Evolutionary conservation across 225 moss, liverwort and hornwort species (phyloP).

Genomic region (Neckera pumila): DNA sequence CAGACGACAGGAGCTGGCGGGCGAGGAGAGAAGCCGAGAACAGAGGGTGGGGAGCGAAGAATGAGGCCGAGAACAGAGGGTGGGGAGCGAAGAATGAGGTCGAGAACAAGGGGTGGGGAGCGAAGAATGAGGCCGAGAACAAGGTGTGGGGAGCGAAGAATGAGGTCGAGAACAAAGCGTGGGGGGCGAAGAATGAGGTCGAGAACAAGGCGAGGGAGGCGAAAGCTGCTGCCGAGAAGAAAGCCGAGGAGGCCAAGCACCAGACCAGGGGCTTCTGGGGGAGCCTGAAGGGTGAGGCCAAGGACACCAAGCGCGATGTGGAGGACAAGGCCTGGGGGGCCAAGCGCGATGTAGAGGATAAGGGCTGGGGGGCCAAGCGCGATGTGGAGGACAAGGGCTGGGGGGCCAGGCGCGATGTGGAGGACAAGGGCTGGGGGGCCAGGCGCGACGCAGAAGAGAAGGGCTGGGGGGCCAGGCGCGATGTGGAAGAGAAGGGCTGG

Average conservation of each 20-base stretch:
- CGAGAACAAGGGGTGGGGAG: not conserved
- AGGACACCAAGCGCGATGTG: not conserved
- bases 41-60: constrained; percentile 10
- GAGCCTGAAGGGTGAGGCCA: not conserved
- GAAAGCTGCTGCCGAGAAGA: constrained; percentile 1
- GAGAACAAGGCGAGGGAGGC: constrained; percentile 15
- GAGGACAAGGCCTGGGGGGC: constrained; percentile 2
- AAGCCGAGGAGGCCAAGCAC: constrained; percentile 8
- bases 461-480: not conserved
- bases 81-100: not conserved
- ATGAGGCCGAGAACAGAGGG: not conserved
- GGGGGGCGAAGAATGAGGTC: not conserved
- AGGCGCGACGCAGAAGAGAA: not conserved
- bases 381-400: not conserved
- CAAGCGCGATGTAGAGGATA: not conserved
- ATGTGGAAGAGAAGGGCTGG: not conserved
- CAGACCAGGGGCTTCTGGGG: constrained; percentile 21
- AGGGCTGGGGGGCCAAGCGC: not conserved
- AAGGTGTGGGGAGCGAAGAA: constrained; percentile 11
- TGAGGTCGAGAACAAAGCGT: not conserved
- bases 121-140: not conserved
- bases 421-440: not conserved
- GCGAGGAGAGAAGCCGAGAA: not conserved
- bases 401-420: not conserved
- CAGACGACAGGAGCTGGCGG: not conserved